A percentile compares a stretch with the other conserved stretches of the same genome.
These are phyloP conservation scores for Lepiota venenata DNA, from an alignment of 768 basidiomycete species.

Conservation along the genomic window DNA sequence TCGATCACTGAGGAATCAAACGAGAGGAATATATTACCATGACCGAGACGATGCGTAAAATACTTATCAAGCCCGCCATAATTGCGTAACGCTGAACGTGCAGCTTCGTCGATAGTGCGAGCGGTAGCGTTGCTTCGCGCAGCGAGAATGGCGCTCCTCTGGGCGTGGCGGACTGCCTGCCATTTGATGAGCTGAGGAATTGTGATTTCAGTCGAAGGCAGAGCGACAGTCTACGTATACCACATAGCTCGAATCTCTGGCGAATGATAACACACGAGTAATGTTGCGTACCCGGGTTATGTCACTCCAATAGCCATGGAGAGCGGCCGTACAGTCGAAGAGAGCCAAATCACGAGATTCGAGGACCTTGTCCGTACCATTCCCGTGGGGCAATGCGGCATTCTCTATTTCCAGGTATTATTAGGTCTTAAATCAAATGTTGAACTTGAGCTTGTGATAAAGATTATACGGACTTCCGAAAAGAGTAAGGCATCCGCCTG, in stretches of 20 bases:
- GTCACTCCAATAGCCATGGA: conserved; percentile 77
- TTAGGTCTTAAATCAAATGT: not conserved
- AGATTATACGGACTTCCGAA: conserved; percentile 63
- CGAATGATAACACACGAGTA: not conserved
- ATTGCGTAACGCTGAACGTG: conserved; percentile 45
- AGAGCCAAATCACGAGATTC: conserved; percentile 59
- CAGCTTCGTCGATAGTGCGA: conserved; percentile 56
- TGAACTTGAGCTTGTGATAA: conserved; percentile 8
- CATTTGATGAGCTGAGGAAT: conserved; percentile 53
- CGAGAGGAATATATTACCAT: conserved; percentile 42
- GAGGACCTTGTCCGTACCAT: conserved; percentile 65
- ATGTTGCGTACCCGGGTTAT: conserved; percentile 61
- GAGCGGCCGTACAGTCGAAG: conserved; percentile 68
- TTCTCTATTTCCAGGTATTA: conserved; percentile 49
- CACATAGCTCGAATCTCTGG: conserved; percentile 13
- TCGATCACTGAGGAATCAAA: not conserved
- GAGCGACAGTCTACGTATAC: conserved; percentile 55
- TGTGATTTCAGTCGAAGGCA: conserved; percentile 54
- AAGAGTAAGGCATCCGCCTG: conserved; percentile 60
- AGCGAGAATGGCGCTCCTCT: conserved; percentile 46
- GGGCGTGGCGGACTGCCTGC: conserved; percentile 63
- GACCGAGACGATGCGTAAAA: conserved; percentile 82
- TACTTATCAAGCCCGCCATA: conserved; percentile 43
- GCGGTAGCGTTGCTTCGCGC: conserved; percentile 49
- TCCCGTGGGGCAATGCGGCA: conserved; percentile 83